Evolutionary conservation across 2,329 filamentous ascomycete genomes (phyloP), one percentile per base, ranked within the genome.

Genomic region (Penicillium sp.): DNA sequence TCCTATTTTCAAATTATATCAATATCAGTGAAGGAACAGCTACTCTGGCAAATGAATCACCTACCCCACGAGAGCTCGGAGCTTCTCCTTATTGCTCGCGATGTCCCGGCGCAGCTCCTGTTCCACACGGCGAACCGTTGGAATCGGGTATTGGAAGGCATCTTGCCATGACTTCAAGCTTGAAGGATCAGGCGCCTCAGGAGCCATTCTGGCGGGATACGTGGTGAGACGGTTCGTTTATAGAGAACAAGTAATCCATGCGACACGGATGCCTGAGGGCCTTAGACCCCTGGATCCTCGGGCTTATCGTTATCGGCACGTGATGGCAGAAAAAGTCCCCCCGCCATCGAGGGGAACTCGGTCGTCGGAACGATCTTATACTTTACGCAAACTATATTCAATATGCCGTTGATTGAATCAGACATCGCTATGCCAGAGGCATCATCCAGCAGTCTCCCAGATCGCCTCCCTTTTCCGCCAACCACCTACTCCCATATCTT

Each of bases 401-500:
- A 58, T 41, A 72, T 72, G 68, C 69, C 70, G 16, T 53, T 64
- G 12, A 65, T 70, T 25, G 67, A 71, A 15, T 49, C 66, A 13
- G 63, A 67, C 6, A 25, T 50, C 54, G 40, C 46, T 32, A 44
- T 34, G 9, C 57, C 53, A 15, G 66, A 61, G 4, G 31, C 59
- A 4, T 48, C 60, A 34, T 54, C 60, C 1, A 60, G 57, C 18
- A 58, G 58, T 47, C 46, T 63, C 7, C 63, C 60, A 1, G 61
- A 67, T 48, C 67, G 63, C 13, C 77, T 90, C 18, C 84, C 84
- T 21, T 97, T 99, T 68, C 89, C 91, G 21, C 90, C 91, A 1
- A 83, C 96, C 54, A 91, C 86, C 32, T 89, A 87, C 69, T 84
- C 88, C 45, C 93, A 99, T 68, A 95, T 99, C 58, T 79, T 96